Evolutionary conservation across 495 filamentous ascomycete species (phyloP), one percentile per base, ranked within the genome.

Genomic region (Barbatosphaeria neglecta): DNA sequence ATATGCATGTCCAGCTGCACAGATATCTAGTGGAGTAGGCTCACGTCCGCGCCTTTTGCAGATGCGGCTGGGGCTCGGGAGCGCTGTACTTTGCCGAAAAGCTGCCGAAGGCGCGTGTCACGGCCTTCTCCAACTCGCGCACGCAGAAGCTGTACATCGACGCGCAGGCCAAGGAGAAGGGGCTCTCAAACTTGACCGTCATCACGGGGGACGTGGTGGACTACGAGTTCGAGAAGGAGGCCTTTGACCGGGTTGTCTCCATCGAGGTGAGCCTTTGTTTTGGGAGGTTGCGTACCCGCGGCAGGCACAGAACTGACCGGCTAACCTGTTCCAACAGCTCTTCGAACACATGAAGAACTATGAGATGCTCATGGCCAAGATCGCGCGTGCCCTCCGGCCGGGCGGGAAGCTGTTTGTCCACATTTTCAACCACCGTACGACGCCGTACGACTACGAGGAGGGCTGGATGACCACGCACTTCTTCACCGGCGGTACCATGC

Each of bases 331-430:
- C 0, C 24, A 9, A 4, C 33, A 67, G 69, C 67, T 84, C 19
- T 82, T 84, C 54, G 81, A 84, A 55, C 81, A 84, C 57, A 83
- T 84, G 80, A 84, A 84, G 56, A 84, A 83, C 51, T 83, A 83
- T 63, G 70, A 78, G 47, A 60, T 75, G 8, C 70, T 84, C 27
- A 71, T 83, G 68, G 72, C 68, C 11, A 83, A 83, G 54, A 54
- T 82, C 37, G 44, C 68, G 9, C 61, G 70, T 25, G 66, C 76
- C 9, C 57, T 83, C 45, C 76, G 72, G 52, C 70, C 75, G 4
- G 66, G 64, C 6, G 81, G 81, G 8, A 80, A 81, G 63, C 57
- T 82, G 18, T 82, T 83, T 54, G 76, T 81, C 37, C 81, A 84
- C 52, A 69, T 79, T 40, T 83, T 84, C 60, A 62, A 58, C 31